Evolutionary conservation across 2,329 filamentous ascomycete genomes (phyloP).

Genomic region (Scedosporium aurantiacum): DNA sequence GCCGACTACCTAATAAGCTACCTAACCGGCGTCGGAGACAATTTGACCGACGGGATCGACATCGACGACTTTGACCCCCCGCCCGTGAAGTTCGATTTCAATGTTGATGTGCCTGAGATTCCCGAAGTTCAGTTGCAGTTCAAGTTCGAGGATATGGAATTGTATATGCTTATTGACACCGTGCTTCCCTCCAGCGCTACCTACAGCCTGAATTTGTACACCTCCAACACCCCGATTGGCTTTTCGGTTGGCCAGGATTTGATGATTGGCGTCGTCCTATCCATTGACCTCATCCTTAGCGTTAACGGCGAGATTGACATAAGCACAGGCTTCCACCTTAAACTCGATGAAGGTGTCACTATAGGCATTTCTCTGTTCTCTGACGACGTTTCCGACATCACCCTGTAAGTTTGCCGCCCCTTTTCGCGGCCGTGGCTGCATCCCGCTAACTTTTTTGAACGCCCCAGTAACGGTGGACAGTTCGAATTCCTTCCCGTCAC

Average conservation of each 20-base stretch:
- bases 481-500: slow-evolving; percentile 48
- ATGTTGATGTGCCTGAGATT: slow-evolving; percentile 29
- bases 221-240: slow-evolving; percentile 31
- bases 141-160: slow-evolving; percentile 37
- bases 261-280: slow-evolving; percentile 34
- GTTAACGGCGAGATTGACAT: slow-evolving; percentile 36
- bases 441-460: background rate
- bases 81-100: slow-evolving; percentile 25
- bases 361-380: slow-evolving; percentile 29
- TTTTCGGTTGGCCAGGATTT: slow-evolving; percentile 26
- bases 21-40: background rate
- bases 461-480: slow-evolving; percentile 34
- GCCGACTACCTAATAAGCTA: background rate
- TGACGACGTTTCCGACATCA: background rate
- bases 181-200: slow-evolving; percentile 27
- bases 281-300: slow-evolving; percentile 39
- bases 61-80: slow-evolving; percentile 19
- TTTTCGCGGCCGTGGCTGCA: background rate
- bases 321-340: slow-evolving; percentile 42
- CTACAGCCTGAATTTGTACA: slow-evolving; percentile 38
- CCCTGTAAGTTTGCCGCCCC: background rate
- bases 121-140: slow-evolving; percentile 32
- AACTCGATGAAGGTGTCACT: slow-evolving; percentile 36
- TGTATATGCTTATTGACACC: slow-evolving; percentile 38
- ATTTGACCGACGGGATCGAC: slow-evolving; percentile 10